phyloP scores from a whole-genome alignment of 768 basidiomycete genomes.

The Terana coerulea region DNA sequence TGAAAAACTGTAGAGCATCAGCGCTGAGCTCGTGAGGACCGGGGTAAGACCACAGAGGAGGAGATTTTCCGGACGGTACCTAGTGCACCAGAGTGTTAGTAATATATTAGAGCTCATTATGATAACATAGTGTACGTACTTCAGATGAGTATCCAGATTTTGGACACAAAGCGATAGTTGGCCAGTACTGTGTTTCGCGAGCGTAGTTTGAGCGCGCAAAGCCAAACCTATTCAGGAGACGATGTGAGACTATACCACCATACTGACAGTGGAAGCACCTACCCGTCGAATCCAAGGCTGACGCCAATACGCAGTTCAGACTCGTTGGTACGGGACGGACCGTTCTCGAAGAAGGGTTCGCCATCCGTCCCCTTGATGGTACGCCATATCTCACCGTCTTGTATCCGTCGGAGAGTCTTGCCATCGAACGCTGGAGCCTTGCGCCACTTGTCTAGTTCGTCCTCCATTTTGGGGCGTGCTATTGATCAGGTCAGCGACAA shows the following conservation, averaged over 20 bases:
- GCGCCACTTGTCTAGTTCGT: conserved; percentile 9
- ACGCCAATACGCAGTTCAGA: conserved; percentile 12
- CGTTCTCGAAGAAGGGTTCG: conserved; percentile 8
- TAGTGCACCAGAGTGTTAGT: background rate
- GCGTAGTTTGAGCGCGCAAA: conserved; percentile 1
- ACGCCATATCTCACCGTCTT: conserved; percentile 11
- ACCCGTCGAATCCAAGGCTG: conserved; percentile 15
- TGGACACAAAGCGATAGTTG: conserved; percentile 5
- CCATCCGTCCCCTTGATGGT: conserved; percentile 2
- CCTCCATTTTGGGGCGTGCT: conserved; percentile 3
- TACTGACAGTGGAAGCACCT: no score
- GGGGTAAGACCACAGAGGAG: conserved; percentile 13
- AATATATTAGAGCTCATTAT: background rate
- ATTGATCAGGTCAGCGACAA: conserved; percentile 7
- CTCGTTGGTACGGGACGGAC: background rate
- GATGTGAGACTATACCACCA: no score
- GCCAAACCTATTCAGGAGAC: conserved; percentile 5
- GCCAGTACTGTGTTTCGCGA: conserved; percentile 10
- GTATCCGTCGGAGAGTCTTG: background rate
- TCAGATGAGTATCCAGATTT: conserved; percentile 2
- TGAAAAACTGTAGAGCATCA: conserved; percentile 15
- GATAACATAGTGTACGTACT: background rate
- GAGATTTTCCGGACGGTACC: conserved; percentile 12
- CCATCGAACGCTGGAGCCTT: background rate
- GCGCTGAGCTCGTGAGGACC: conserved; percentile 17